Evolutionary conservation across 768 basidiomycete genomes (phyloP).

Genomic region (Collybia sordida): DNA sequence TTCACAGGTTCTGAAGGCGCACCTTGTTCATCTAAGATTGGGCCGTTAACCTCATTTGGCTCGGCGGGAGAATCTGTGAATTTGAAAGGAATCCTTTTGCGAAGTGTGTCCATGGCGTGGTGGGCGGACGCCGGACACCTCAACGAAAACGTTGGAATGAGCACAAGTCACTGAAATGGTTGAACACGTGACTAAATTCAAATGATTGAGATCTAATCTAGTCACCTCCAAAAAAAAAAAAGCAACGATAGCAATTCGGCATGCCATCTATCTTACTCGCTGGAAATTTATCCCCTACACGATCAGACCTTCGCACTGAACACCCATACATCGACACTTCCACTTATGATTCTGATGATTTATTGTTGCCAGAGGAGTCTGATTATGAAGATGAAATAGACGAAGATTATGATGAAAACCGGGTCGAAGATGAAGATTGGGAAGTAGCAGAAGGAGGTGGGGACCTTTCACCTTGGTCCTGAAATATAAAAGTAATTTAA

Average conservation of each 20-base stretch:
- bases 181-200: no score
- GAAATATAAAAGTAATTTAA: background rate
- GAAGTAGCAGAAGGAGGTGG: constrained; percentile 80
- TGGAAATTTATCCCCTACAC: constrained; percentile 41
- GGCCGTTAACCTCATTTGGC: constrained; percentile 23
- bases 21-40: constrained; percentile 58
- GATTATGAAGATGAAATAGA: constrained; percentile 42
- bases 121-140: background rate
- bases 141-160: no score
- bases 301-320: constrained; percentile 21
- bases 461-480: constrained; percentile 14
- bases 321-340: constrained; percentile 46
- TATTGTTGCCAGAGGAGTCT: constrained; percentile 31
- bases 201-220: no score
- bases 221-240: no score
- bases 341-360: constrained; percentile 32
- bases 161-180: no score
- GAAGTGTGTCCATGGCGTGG: constrained; percentile 32
- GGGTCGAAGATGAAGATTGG: constrained; percentile 88
- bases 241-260: background rate
- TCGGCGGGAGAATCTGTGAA: constrained; percentile 24
- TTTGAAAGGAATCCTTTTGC: constrained; percentile 47
- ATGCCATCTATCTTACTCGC: constrained; percentile 36
- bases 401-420: constrained; percentile 52
- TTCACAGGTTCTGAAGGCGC: constrained; percentile 1